Conservation (phyloP, 2,329 filamentous ascomycete genomes). For the Plenodomus lindquistii region DNA sequence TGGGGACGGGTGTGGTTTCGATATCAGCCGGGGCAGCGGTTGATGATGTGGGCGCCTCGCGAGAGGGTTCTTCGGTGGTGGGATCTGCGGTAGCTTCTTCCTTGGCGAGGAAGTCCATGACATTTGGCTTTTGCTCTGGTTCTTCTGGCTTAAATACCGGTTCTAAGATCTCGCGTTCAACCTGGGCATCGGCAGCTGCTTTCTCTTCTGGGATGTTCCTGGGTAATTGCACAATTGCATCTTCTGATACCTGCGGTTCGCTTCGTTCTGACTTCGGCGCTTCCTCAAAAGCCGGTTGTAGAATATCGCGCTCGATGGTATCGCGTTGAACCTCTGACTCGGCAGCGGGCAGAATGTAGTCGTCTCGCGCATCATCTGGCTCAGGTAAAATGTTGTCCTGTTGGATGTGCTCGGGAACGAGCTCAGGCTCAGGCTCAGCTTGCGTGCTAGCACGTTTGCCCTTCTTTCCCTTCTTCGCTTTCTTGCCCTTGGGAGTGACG, state of each 20-base stretch:
- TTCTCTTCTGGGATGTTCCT: not conserved
- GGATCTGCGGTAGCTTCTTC: constrained; percentile 6
- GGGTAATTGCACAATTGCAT: not conserved
- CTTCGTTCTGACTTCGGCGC: not conserved
- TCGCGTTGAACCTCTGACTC: constrained; percentile 8
- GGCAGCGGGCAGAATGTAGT: constrained; percentile 1
- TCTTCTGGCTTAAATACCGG: constrained; percentile 22
- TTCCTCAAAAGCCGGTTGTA: constrained; percentile 25
- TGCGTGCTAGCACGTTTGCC: constrained; percentile 27
- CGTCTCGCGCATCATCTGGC: constrained; percentile 1
- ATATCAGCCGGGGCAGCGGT: not conserved
- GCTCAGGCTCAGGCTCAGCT: constrained; percentile 9
- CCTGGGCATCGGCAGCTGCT: not conserved
- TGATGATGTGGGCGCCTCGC: not conserved
- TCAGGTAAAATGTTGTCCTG: not conserved
- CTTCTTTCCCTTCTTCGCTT: constrained; percentile 40
- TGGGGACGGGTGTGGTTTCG: not conserved
- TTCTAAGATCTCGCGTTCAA: constrained; percentile 17
- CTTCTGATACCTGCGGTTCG: not conserved
- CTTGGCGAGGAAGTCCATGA: constrained; percentile 17
- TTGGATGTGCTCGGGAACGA: not conserved
- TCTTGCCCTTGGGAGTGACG: constrained; percentile 28
- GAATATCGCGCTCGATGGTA: constrained; percentile 23
- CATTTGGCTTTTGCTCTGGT: constrained; percentile 10
- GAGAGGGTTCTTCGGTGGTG: not conserved